Conservation (phyloP, 352 stramenopile species). For the Pythium oligandrum region DNA sequence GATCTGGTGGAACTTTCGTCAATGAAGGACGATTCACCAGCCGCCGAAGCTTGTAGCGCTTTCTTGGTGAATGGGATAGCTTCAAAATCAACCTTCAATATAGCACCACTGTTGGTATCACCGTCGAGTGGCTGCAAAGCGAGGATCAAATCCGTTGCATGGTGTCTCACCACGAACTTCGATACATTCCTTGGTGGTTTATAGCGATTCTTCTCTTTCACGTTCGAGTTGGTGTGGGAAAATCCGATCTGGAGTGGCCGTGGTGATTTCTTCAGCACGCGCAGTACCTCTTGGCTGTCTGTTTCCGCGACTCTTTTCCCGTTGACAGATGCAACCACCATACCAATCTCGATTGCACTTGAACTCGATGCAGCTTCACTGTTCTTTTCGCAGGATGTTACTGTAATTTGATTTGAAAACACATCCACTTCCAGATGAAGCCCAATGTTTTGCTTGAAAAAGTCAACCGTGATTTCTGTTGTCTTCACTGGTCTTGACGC, state of each 20-base stretch:
- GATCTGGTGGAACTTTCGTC: not conserved
- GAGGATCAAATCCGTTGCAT: constrained; percentile 40
- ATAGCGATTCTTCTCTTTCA: constrained; percentile 25
- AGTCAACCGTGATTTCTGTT: constrained; percentile 55
- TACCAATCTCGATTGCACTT: constrained; percentile 40
- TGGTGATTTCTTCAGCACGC: constrained; percentile 36
- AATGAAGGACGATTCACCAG: not conserved
- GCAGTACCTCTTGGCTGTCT: constrained; percentile 42
- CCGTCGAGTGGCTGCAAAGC: constrained; percentile 45
- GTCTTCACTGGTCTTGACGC: not conserved
- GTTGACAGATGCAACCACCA: constrained; percentile 66
- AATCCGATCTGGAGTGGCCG: constrained; percentile 63
- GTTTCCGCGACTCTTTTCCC: constrained; percentile 33
- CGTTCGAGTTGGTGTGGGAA: constrained; percentile 20
- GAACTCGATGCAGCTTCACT: constrained; percentile 40
- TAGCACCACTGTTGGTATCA: constrained; percentile 35
- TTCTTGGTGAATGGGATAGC: constrained; percentile 25
- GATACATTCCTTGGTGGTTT: constrained; percentile 50
- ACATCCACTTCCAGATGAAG: constrained; percentile 67
- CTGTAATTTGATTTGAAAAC: constrained; percentile 50
- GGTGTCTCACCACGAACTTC: constrained; percentile 38
- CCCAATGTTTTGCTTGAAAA: constrained; percentile 53
- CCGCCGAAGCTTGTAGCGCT: not conserved
- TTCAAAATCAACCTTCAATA: constrained; percentile 47
- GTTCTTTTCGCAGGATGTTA: constrained; percentile 58